phyloP scores from a whole-genome alignment of 306 rosid genomes.

The Fragaria nilgerrensis region DNA sequence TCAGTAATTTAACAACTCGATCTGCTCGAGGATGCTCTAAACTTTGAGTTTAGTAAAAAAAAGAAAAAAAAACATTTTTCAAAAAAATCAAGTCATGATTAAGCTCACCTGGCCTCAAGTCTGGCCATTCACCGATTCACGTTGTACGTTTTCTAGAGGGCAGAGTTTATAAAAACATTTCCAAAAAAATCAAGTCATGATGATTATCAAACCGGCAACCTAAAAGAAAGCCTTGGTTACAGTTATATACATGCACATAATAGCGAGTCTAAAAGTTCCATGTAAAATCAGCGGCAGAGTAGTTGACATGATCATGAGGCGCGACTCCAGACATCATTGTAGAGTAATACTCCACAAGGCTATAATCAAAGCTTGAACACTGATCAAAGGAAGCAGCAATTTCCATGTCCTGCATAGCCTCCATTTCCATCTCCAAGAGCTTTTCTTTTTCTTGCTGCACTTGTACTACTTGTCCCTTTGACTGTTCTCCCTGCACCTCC shows the following conservation, averaged over 20 bases:
- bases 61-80: too few relatives aligned
- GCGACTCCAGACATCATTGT: slow-evolving; percentile 45
- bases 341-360: slow-evolving; percentile 46
- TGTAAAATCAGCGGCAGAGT: slow-evolving; percentile 51
- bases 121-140: too few relatives aligned
- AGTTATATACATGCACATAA: neutral
- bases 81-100: too few relatives aligned
- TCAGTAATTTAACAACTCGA: too few relatives aligned
- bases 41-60: too few relatives aligned
- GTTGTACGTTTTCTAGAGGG: neutral
- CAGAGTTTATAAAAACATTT: neutral
- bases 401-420: slow-evolving; percentile 27
- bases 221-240: neutral
- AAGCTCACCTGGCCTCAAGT: too few relatives aligned
- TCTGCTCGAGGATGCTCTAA: too few relatives aligned
- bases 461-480: neutral
- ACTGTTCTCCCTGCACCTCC: slow-evolving; percentile 17
- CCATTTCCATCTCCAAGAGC: slow-evolving; percentile 27
- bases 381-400: slow-evolving; percentile 20
- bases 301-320: slow-evolving; percentile 39
- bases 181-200: neutral
- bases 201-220: neutral
- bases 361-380: slow-evolving; percentile 51
- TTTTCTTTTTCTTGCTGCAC: slow-evolving; percentile 31
- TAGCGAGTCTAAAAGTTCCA: slow-evolving; percentile 51